Conservation (phyloP, 352 stramenopile genomes). For the Globisporangium okanoganense region DNA sequence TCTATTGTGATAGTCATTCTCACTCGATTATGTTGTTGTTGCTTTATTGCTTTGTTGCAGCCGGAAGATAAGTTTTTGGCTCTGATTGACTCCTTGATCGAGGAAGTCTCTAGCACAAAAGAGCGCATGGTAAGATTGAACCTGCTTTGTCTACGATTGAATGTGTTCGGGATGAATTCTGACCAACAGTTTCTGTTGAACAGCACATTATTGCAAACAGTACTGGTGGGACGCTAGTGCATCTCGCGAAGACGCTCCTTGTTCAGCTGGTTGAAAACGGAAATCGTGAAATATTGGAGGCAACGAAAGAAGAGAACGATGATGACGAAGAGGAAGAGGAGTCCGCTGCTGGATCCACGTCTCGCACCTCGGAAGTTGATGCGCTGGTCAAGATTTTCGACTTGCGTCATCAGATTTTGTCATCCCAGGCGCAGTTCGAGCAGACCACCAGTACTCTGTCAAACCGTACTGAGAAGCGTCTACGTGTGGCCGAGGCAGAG, state of each 20-base stretch:
- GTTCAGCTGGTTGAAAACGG: constrained; percentile 60
- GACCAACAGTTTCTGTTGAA: neutral
- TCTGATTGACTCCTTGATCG: constrained; percentile 55
- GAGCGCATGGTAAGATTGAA: constrained; percentile 33
- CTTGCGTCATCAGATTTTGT: constrained; percentile 69
- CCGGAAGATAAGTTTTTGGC: constrained; percentile 52
- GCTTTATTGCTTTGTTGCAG: constrained; percentile 11
- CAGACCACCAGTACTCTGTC: constrained; percentile 46
- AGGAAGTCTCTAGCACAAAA: constrained; percentile 53
- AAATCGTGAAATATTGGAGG: constrained; percentile 41
- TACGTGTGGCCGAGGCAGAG: constrained; percentile 48
- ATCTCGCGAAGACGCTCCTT: constrained; percentile 66
- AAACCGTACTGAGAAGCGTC: constrained; percentile 50
- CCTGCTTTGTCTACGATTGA: neutral
- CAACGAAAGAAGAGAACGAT: constrained; percentile 24
- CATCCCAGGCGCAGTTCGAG: constrained; percentile 61
- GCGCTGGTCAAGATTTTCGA: constrained; percentile 71
- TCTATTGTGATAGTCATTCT: neutral
- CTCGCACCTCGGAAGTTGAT: constrained; percentile 51
- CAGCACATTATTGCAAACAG: constrained; percentile 63
- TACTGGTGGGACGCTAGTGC: constrained; percentile 67
- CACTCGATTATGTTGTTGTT: constrained; percentile 1
- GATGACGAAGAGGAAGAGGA: constrained; percentile 22
- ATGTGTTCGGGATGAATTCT: neutral
- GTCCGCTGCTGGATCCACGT: constrained; percentile 3